Evolutionary conservation across 495 filamentous ascomycete genomes (phyloP).

Genomic region (Astrothelium subdiscretum): DNA sequence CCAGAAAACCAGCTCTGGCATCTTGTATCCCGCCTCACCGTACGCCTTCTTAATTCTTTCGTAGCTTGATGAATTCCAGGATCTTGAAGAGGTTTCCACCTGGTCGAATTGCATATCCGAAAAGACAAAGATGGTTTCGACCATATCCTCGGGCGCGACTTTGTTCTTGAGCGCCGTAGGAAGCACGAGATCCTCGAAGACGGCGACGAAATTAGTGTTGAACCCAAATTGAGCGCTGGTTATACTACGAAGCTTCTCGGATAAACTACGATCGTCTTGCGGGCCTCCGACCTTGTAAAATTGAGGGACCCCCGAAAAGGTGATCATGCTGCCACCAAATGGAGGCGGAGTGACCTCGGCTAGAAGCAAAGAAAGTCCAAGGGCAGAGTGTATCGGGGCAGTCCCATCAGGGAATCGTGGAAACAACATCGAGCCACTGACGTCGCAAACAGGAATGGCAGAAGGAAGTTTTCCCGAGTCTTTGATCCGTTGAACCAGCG

Average conservation of each 20-base stretch:
- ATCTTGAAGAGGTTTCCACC: constrained; percentile 15
- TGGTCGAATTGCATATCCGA: constrained; percentile 38
- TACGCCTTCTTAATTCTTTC: constrained; percentile 31
- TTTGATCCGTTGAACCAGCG: constrained; percentile 36
- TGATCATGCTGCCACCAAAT: constrained; percentile 36
- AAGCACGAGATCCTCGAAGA: constrained; percentile 34
- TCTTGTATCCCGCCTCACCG: constrained; percentile 33
- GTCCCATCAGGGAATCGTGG: constrained; percentile 31
- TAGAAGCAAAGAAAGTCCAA: constrained; percentile 37
- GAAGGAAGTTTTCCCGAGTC: constrained; percentile 33
- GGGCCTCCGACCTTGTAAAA: constrained; percentile 24
- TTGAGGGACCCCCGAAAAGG: constrained; percentile 27
- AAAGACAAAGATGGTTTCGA: constrained; percentile 39
- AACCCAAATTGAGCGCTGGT: constrained; percentile 18
- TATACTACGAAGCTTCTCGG: constrained; percentile 23
- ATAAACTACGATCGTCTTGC: constrained; percentile 18
- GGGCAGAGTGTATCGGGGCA: constrained; percentile 32
- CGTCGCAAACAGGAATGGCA: constrained; percentile 37
- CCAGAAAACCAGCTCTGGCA: constrained; percentile 41
- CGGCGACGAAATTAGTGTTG: constrained; percentile 35
- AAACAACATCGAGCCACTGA: constrained; percentile 31
- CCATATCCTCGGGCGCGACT: constrained; percentile 34
- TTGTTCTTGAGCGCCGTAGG: constrained; percentile 32
- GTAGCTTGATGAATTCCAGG: constrained; percentile 14
- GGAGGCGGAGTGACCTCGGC: constrained; percentile 34